A percentile compares a stretch with the other conserved stretches of the same genome.
Evolutionary conservation across 495 filamentous ascomycete species (phyloP).

Genomic region (Mycothermus thermophilus): DNA sequence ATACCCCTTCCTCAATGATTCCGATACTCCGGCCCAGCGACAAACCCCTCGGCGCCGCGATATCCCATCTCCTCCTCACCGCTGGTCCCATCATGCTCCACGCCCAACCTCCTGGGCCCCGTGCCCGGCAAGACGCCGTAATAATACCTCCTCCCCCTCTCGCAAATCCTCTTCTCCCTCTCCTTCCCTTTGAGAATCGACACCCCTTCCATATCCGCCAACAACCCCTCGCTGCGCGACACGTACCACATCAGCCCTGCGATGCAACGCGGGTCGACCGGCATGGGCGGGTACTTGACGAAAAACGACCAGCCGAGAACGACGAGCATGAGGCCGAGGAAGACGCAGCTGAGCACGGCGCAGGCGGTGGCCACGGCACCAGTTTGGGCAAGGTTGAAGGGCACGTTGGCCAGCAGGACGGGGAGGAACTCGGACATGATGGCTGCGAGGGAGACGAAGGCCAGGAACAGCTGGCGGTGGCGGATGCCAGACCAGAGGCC

Average conservation of each 20-base stretch:
- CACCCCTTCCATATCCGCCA: constrained; percentile 17
- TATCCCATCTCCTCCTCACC: constrained; percentile 3
- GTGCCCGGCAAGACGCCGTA: constrained; percentile 16
- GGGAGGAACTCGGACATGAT: constrained; percentile 22
- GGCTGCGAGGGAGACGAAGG: constrained; percentile 12
- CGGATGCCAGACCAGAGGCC: constrained; percentile 15
- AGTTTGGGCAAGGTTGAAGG: constrained; percentile 20
- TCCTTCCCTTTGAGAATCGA: constrained; percentile 9
- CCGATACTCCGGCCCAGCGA: background rate
- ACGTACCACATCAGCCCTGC: constrained; percentile 23
- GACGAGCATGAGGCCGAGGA: constrained; percentile 13
- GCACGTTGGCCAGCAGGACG: constrained; percentile 22
- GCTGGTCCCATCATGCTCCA: constrained; percentile 9
- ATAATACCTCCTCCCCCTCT: constrained; percentile 17
- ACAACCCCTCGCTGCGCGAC: constrained; percentile 10
- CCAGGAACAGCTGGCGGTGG: constrained; percentile 13
- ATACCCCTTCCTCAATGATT: background rate
- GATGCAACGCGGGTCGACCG: constrained; percentile 21
- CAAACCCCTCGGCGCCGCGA: background rate
- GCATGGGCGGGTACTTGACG: constrained; percentile 22
- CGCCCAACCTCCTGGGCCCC: constrained; percentile 12
- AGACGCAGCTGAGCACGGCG: constrained; percentile 10
- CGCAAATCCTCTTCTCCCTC: constrained; percentile 8
- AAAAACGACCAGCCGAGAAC: constrained; percentile 16
- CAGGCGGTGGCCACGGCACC: constrained; percentile 13